phyloP scores from a whole-genome alignment of 164 flowering plant genomes.

The Stephania yunnanensis region DNA sequence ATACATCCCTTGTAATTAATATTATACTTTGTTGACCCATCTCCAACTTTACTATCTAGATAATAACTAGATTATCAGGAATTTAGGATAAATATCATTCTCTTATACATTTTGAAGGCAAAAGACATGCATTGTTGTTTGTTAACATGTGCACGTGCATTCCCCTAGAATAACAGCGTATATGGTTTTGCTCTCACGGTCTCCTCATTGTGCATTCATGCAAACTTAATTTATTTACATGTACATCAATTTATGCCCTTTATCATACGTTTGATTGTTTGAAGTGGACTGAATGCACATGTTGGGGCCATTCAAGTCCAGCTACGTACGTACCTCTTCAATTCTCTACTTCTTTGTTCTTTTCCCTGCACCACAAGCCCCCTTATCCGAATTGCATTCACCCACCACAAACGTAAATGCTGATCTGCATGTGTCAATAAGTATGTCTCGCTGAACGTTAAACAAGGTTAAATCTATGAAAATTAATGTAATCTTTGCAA shows the following conservation, averaged over 20 bases:
- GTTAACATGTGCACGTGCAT: not conserved
- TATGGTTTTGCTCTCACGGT: no score
- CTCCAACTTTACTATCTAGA: no score
- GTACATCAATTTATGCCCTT: not conserved
- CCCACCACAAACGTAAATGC: not conserved
- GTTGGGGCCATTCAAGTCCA: not conserved
- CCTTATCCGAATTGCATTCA: not conserved
- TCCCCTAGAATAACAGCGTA: no score
- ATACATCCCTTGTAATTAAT: no score
- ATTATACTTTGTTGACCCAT: no score
- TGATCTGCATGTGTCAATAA: no score
- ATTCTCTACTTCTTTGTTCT: not conserved
- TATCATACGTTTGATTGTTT: not conserved
- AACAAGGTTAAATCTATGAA: no score
- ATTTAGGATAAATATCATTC: no score
- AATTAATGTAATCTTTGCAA: no score
- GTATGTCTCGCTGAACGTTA: no score
- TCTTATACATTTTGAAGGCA: no score
- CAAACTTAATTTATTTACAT: not conserved
- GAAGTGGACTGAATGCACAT: not conserved
- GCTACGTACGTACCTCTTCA: not conserved
- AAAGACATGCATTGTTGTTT: not conserved
- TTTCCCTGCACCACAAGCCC: not conserved
- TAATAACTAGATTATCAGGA: no score
- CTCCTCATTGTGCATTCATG: not conserved